These are phyloP conservation scores for Chytriomyces sp. DNA, from an alignment of 192 early-diverging fungal species.

Conservation along the genomic window DNA sequence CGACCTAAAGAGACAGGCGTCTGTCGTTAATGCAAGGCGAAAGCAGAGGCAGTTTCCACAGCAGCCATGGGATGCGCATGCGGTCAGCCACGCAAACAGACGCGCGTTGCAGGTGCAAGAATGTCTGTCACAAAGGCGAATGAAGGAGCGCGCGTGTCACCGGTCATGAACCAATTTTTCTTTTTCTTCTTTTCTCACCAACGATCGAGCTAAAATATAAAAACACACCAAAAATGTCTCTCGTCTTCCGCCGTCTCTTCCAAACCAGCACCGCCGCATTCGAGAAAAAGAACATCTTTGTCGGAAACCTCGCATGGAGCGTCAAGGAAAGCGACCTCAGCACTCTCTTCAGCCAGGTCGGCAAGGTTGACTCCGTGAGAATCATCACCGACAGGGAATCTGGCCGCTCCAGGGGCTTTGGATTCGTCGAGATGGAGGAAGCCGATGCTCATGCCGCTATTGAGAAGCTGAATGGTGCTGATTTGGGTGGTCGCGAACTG, in stretches of 20 bases:
- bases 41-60: too few relatives aligned
- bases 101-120: too few relatives aligned
- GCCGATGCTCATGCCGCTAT: conserved; percentile 38
- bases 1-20: too few relatives aligned
- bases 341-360: conserved; percentile 63
- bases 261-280: neutral
- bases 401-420: conserved; percentile 73
- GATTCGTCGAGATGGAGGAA: conserved; percentile 50
- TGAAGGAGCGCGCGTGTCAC: neutral
- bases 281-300: conserved; percentile 60
- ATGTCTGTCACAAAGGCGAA: too few relatives aligned
- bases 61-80: too few relatives aligned
- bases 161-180: neutral
- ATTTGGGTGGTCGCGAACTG: conserved; percentile 42
- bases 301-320: conserved; percentile 73
- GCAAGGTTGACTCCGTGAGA: conserved; percentile 69
- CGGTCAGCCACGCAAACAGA: too few relatives aligned
- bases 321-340: conserved; percentile 63
- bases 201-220: neutral
- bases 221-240: conserved; percentile 17
- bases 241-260: conserved; percentile 23
- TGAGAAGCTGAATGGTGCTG: conserved; percentile 42
- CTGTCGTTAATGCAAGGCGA: too few relatives aligned
- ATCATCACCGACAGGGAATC: conserved; percentile 73
- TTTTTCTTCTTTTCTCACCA: conserved; percentile 13